Evolutionary conservation across 371 early-diverging fungal species (phyloP).

Genomic region (Cokeromyces recurvatus): DNA sequence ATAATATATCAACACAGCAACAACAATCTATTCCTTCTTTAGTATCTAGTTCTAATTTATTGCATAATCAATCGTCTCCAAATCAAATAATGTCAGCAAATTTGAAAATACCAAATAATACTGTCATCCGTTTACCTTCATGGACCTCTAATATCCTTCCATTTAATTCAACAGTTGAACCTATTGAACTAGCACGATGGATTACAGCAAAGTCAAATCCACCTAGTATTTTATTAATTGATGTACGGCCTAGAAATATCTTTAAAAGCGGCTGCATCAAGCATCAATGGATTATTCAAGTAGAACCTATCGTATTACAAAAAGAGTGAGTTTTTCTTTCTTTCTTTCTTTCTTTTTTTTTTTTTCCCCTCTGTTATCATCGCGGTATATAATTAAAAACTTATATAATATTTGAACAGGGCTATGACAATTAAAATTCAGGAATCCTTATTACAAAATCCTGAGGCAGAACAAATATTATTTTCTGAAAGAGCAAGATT

Average conservation of each 20-base stretch:
- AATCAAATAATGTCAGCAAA: neutral
- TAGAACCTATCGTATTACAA: conserved; percentile 65
- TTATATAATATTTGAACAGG: too few species aligned
- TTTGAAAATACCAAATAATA: conserved; percentile 2
- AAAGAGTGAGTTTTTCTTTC: conserved; percentile 35
- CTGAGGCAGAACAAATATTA: conserved; percentile 40
- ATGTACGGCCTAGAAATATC: conserved; percentile 63
- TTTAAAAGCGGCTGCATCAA: conserved; percentile 67
- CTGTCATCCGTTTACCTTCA: conserved; percentile 3
- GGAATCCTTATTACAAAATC: conserved; percentile 17
- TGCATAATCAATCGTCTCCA: neutral
- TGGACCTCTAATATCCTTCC: conserved; percentile 20
- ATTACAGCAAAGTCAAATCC: conserved; percentile 26
- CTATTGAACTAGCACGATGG: conserved; percentile 31
- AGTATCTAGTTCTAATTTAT: neutral
- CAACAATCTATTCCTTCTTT: too few species aligned
- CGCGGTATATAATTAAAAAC: neutral
- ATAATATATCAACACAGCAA: neutral
- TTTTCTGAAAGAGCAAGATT: conserved; percentile 60
- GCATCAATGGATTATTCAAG: conserved; percentile 60
- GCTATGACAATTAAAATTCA: too few species aligned
- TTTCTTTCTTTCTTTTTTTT: neutral
- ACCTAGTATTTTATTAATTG: conserved; percentile 61
- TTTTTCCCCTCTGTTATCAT: too few species aligned
- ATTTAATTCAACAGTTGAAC: conserved; percentile 19